Conservation (phyloP, 805 yeast genomes). For the Kregervanrija pseudodelftensis region DNA sequence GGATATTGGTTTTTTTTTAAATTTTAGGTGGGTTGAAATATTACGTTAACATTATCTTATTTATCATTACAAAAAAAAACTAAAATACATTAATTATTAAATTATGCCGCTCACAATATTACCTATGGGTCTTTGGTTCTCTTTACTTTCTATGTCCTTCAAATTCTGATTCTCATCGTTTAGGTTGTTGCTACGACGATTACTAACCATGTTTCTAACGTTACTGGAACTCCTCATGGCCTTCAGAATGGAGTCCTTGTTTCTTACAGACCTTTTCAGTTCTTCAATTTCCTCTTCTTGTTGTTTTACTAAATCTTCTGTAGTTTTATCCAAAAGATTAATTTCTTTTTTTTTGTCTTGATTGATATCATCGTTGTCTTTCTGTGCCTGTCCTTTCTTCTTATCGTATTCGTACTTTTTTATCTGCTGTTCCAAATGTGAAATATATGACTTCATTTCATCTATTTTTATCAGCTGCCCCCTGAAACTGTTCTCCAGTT, state of each 20-base stretch:
- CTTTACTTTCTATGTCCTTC: too few species aligned
- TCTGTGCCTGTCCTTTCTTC: slow-evolving; percentile 1
- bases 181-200: background rate
- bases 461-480: slow-evolving; percentile 45
- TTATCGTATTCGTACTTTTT: slow-evolving; percentile 14
- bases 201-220: slow-evolving; percentile 37
- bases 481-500: slow-evolving; percentile 42
- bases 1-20: too few species aligned
- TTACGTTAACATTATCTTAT: too few species aligned
- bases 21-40: too few species aligned
- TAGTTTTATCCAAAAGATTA: too few species aligned
- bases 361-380: slow-evolving; percentile 27
- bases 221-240: slow-evolving; percentile 63
- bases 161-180: too few species aligned
- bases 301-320: slow-evolving; percentile 23
- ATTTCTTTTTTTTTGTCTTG: too few species aligned
- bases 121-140: too few species aligned
- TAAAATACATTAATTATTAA: too few species aligned
- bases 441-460: slow-evolving; percentile 52
- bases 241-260: slow-evolving; percentile 73
- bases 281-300: slow-evolving; percentile 65
- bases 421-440: slow-evolving; percentile 51
- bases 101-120: too few species aligned
- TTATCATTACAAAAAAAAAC: too few species aligned
- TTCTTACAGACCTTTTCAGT: slow-evolving; percentile 52